A percentile compares a stretch with the other conserved stretches of the same genome.
These are phyloP conservation scores for Russula abietina DNA, from an alignment of 768 basidiomycete species.

Conservation along the genomic window DNA sequence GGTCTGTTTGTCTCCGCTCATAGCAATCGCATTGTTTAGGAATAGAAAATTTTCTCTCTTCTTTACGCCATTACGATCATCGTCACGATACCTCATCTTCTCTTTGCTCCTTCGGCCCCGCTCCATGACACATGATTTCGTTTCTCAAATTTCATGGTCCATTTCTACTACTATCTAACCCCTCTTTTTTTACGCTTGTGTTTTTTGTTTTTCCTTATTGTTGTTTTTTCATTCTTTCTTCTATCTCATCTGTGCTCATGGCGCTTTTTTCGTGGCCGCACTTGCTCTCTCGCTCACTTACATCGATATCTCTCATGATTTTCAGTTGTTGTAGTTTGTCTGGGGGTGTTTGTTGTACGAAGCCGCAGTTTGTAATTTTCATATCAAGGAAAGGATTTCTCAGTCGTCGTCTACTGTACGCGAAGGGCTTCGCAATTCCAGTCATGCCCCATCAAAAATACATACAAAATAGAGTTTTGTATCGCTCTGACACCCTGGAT, in stretches of 20 bases:
- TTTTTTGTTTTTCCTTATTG: conserved; percentile 24
- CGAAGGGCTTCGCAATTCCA: conserved; percentile 49
- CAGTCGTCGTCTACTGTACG: conserved; percentile 24
- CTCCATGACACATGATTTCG: background rate
- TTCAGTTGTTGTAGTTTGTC: background rate
- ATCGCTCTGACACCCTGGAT: background rate
- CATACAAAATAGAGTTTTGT: background rate
- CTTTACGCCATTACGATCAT: conserved; percentile 14
- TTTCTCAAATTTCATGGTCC: conserved; percentile 3
- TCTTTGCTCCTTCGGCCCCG: background rate
- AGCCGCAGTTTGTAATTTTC: conserved; percentile 1
- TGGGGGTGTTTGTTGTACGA: conserved; percentile 14
- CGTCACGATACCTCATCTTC: conserved; percentile 5
- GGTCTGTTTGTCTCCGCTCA: conserved; percentile 15
- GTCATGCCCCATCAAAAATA: conserved; percentile 33
- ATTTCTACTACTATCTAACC: background rate
- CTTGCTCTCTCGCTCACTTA: background rate
- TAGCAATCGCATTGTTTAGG: conserved; percentile 22
- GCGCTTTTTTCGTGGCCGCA: background rate
- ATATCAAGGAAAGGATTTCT: conserved; percentile 12
- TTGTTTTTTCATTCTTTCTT: background rate
- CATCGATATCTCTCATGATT: background rate
- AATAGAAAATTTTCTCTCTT: conserved; percentile 15
- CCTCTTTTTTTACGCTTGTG: background rate
- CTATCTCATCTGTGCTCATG: background rate